Evolutionary conservation across 768 basidiomycete species (phyloP), one percentile per base, ranked within the genome.

Genomic region (Lyophyllum decastes): DNA sequence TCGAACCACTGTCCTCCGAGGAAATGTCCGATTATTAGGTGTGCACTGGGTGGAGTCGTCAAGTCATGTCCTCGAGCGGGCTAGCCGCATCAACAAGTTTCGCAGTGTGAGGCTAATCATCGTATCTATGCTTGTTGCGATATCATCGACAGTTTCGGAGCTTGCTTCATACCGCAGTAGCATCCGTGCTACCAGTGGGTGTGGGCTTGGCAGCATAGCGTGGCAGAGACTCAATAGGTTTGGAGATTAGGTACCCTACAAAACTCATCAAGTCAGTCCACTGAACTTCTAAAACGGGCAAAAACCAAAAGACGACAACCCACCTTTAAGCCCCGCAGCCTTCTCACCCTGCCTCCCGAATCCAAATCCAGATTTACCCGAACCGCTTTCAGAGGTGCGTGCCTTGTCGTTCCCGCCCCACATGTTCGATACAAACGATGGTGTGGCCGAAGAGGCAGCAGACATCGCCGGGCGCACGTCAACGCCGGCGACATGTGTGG

Each of bases 301-400:
- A 9, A 10, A 40, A n/a, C 24, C n/a, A 24, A 25, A 52, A 35
- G 24, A 25, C 64, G 38, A 41, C 60, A 58, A 69, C 70, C 30
- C 55, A 72, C 89, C 89, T 66, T 76, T 83, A 64, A 84, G 70
- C 9, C 77, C 85, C 10, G 88, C 89, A 52, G 82, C 81, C 72
- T 88, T 89, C 72, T 92, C 88, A 4, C 85, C 90, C 64, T 89
- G 88, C 58, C 86, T 79, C 38, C 91, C 90, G 64, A 94, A 94
- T n/a, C 91, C 90, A 60, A 85, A 83, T 11, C 87, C 84, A 51
- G 78, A 73, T 66, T 81, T 82, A 16, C 25, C 56, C 34, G 66
- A 57, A n/a, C 46, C 59, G 2, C 56, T 26, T 24, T 59, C 58
- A 17, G 61, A 60, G 2, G 35, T 45, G 30, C 41, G 25, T 10